Conservation (phyloP, 2,329 filamentous ascomycete genomes). For the Penicillium hesseltinei region DNA sequence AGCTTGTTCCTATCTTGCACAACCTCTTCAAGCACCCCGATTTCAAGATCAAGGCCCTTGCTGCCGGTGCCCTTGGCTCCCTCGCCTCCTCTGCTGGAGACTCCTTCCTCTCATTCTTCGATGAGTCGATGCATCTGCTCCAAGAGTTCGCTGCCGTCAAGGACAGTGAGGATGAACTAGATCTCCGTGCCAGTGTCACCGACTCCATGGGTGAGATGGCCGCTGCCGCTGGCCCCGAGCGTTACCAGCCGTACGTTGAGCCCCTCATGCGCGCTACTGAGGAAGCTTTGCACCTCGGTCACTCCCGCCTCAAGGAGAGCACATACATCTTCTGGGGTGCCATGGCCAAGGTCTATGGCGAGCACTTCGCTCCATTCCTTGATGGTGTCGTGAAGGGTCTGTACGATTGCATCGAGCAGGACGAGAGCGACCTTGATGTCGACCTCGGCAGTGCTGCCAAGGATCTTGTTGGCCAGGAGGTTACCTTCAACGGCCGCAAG, state of each 20-base stretch:
- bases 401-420: constrained; percentile 81
- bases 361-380: constrained; percentile 52
- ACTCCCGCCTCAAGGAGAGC: constrained; percentile 88
- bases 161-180: constrained; percentile 83
- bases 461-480: constrained; percentile 71
- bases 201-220: constrained; percentile 95
- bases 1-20: constrained; percentile 81
- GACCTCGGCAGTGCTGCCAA: constrained; percentile 71
- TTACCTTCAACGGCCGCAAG: constrained; percentile 79
- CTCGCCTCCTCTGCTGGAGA: constrained; percentile 82
- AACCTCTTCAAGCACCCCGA: constrained; percentile 80
- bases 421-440: constrained; percentile 78
- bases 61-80: constrained; percentile 84
- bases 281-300: constrained; percentile 82
- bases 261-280: constrained; percentile 90
- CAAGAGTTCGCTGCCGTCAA: constrained; percentile 82
- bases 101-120: constrained; percentile 87
- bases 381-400: constrained; percentile 55
- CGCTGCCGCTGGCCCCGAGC: constrained; percentile 75
- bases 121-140: constrained; percentile 84
- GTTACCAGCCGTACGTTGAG: constrained; percentile 87
- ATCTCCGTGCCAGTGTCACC: constrained; percentile 83
- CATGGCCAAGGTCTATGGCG: constrained; percentile 88
- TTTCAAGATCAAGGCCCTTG: constrained; percentile 83
- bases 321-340: constrained; percentile 97